Conservation (phyloP, 2,329 filamentous ascomycete genomes). For the Hymenoscyphus scutula region DNA sequence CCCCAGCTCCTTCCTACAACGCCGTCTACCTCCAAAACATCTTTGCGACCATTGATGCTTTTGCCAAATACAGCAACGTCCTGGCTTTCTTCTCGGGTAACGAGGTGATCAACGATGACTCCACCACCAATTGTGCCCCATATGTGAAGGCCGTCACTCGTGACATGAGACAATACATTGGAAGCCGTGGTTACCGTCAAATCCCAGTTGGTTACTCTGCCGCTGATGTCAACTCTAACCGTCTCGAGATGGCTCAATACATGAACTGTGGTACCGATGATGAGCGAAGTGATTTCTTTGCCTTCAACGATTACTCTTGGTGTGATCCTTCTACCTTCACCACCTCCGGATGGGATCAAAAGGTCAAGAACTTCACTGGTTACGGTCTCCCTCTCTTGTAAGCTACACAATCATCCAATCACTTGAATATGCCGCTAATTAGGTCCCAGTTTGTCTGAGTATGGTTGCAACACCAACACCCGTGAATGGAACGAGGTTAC, state of each 20-base stretch:
- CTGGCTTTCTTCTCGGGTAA: constrained; percentile 63
- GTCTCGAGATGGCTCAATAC: constrained; percentile 65
- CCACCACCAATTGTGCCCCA: constrained; percentile 50
- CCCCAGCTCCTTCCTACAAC: constrained; percentile 64
- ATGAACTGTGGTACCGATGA: constrained; percentile 71
- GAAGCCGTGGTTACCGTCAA: constrained; percentile 45
- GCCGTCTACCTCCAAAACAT: constrained; percentile 67
- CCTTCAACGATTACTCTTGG: constrained; percentile 67
- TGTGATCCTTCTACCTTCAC: constrained; percentile 59
- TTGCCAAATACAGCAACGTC: constrained; percentile 65
- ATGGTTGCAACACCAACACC: constrained; percentile 79
- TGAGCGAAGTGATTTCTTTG: constrained; percentile 65
- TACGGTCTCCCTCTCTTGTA: constrained; percentile 62
- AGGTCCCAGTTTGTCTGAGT: constrained; percentile 68
- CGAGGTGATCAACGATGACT: constrained; percentile 56
- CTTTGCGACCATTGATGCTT: constrained; percentile 69
- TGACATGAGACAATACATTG: constrained; percentile 55
- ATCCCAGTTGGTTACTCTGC: constrained; percentile 59
- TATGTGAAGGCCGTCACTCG: constrained; percentile 59
- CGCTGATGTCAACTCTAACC: constrained; percentile 68
- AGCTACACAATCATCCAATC: constrained; percentile 9
- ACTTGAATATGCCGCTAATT: constrained; percentile 13
- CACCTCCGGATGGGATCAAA: constrained; percentile 64
- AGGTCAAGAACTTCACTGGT: constrained; percentile 64
- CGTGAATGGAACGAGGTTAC: constrained; percentile 79